Base-by-base conservation (phyloP, 2,329 filamentous ascomycete genomes). In the Bipolaris sorokiniana region DNA sequence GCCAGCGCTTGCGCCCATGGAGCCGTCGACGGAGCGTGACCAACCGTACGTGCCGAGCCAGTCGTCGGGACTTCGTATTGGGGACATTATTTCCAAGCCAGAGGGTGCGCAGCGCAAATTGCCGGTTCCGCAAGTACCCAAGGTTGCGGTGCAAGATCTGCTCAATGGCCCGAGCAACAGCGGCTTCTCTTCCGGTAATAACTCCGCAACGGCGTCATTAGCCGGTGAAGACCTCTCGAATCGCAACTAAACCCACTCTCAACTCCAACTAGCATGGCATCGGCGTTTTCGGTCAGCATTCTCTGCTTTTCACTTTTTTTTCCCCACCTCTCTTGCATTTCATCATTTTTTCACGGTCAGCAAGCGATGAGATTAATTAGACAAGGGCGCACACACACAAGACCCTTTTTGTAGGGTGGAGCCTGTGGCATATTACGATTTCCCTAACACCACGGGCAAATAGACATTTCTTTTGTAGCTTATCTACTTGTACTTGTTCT, bases 101-200 rank as follows among this genome's bases (percentile, higher is more conserved):
- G 93, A 97, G 63, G 92, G 92, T 36, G 89, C 90, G 22, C 91
- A 95, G 79, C 84, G 94, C 68, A 98, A 98, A 78, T 82, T 98
- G 16, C 94, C 94, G 0, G 90, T 97, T 15, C 92, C 92, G 5
- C 91, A 94, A 78, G 86, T 93, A n/a, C 91, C 92, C 53, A 95
- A 95, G 76, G 90, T 96, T 41, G 90, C 90, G 2, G 89, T 96
- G 5, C 90, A 94, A 68, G 94, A 97, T 69, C 83, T 97, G 54
- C 81, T 96, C 57, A 89, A 89, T 61, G 84, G 80, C 47, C 62
- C 70, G 7, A 78, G 53, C 50, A 62, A 79, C 22, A 86, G 85
- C 47, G 90, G 87, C 61, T 88, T 88, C 72, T 83, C 85, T 47
- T 93, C 90, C 60, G 90, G 90, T 51, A 87, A 88, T 65, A 93